Evolutionary conservation across 2,329 filamentous ascomycete species (phyloP).

Genomic region (Penicillium hordei): DNA sequence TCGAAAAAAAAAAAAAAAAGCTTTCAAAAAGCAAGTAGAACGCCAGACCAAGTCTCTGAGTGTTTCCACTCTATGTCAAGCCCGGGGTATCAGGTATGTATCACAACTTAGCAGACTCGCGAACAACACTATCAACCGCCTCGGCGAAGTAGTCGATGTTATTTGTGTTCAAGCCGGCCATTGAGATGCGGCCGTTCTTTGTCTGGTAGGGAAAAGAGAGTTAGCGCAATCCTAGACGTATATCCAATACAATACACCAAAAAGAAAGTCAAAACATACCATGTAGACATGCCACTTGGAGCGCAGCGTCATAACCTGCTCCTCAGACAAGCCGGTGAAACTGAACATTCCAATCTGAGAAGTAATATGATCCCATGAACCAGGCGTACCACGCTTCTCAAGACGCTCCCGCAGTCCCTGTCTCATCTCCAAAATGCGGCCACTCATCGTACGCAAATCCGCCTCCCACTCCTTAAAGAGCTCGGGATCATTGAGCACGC

Average conservation of each 20-base stretch:
- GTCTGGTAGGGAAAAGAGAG: constrained; percentile 49
- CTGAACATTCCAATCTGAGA: constrained; percentile 99
- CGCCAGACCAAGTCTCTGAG: constrained; percentile 4
- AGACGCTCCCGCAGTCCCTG: constrained; percentile 73
- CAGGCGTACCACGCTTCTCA: constrained; percentile 80
- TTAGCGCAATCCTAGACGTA: background rate
- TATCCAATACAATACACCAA: background rate
- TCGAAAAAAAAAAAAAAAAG: background rate
- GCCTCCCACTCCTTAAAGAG: constrained; percentile 92
- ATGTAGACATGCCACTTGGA: constrained; percentile 54
- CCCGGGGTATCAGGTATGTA: constrained; percentile 6
- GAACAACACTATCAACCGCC: constrained; percentile 81
- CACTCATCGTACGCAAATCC: constrained; percentile 89
- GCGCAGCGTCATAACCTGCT: constrained; percentile 48
- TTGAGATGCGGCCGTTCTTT: constrained; percentile 96
- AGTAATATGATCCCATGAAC: constrained; percentile 94
- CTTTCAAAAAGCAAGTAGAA: constrained; percentile 7
- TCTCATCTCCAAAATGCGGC: constrained; percentile 91
- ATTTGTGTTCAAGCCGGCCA: constrained; percentile 91
- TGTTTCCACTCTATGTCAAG: background rate
- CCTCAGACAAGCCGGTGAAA: constrained; percentile 60
- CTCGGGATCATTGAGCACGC: constrained; percentile 75
- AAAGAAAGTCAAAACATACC: constrained; percentile 33
- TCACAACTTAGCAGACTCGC: constrained; percentile 34
- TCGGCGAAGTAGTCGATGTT: constrained; percentile 93